Evolutionary conservation across 345 rosid species (phyloP).

Genomic region (Lagerstroemia speciosa): DNA sequence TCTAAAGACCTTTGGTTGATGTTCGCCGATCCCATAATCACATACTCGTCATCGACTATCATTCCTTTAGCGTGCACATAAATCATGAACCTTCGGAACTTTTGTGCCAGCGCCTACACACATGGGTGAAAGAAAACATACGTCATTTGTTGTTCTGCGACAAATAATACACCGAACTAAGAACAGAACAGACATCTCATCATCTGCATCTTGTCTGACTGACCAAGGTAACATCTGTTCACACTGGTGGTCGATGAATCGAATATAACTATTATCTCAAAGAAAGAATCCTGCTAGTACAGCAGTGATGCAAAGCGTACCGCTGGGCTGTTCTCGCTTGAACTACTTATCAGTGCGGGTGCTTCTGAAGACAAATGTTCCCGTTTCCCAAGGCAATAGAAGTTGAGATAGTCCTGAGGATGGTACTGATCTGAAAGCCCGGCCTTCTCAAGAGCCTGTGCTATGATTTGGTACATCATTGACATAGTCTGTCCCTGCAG

Average conservation of each 20-base stretch:
- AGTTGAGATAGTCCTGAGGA: constrained; percentile 55
- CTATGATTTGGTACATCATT: constrained; percentile 58
- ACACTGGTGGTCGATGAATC: not conserved
- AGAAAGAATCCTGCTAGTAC: no score
- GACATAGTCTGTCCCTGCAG: constrained; percentile 56
- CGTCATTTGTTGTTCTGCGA: not conserved
- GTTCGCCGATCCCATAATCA: constrained; percentile 60
- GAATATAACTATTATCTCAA: not conserved
- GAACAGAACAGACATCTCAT: not conserved
- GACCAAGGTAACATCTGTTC: not conserved
- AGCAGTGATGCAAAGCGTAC: constrained; percentile 17
- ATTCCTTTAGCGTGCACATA: constrained; percentile 73
- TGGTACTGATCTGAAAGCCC: constrained; percentile 33
- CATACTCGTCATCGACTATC: constrained; percentile 67
- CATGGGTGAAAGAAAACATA: not conserved
- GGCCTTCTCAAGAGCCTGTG: constrained; percentile 32
- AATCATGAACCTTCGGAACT: constrained; percentile 51
- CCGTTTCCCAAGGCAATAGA: constrained; percentile 66
- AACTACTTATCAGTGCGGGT: constrained; percentile 13
- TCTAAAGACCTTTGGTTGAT: constrained; percentile 74
- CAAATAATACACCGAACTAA: not conserved
- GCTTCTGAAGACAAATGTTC: constrained; percentile 22
- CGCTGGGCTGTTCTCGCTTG: constrained; percentile 31
- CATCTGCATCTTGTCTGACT: not conserved
- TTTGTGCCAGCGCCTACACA: constrained; percentile 36